Percentiles rank a stretch among this genome's conserved stretches.
phyloP scores from a whole-genome alignment of 108 stramenopile species.

The Heterococcus sp. region DNA sequence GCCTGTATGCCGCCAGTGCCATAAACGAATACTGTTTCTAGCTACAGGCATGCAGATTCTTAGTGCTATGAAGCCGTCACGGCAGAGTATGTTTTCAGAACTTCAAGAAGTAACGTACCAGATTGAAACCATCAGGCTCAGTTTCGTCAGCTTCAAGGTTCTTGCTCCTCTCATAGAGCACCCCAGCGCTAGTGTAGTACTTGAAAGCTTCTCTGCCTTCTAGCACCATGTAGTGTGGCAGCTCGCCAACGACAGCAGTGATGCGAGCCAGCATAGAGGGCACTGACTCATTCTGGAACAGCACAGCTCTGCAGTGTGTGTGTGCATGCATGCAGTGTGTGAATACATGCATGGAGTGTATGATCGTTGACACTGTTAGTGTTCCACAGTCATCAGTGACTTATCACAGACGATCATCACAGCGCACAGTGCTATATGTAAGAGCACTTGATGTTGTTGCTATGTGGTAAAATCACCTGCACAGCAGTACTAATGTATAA shows the following conservation, averaged over 20 bases:
- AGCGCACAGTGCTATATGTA: too few species aligned
- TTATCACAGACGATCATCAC: too few species aligned
- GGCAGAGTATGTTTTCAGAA: not conserved
- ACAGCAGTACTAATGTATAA: too few species aligned
- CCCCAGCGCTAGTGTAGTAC: slow-evolving; percentile 77
- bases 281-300: slow-evolving; percentile 82
- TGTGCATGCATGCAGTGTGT: too few species aligned
- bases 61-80: not conserved
- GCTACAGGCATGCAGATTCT: not conserved
- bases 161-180: slow-evolving; percentile 67
- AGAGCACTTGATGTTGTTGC: too few species aligned
- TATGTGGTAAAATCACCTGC: too few species aligned
- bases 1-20: not conserved
- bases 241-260: slow-evolving; percentile 76
- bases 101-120: not conserved
- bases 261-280: slow-evolving; percentile 83
- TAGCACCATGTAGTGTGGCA: slow-evolving; percentile 77
- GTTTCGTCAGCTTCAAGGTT: not conserved
- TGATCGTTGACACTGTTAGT: too few species aligned
- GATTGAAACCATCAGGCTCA: not conserved
- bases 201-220: slow-evolving; percentile 68
- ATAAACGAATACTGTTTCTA: not conserved
- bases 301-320: slow-evolving; percentile 73
- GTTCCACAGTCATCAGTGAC: too few species aligned
- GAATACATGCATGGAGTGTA: too few species aligned